A percentile compares a stretch with the other conserved stretches of the same genome.
Evolutionary conservation across 768 basidiomycete species (phyloP).

Genomic region (Naematelia encephala): DNA sequence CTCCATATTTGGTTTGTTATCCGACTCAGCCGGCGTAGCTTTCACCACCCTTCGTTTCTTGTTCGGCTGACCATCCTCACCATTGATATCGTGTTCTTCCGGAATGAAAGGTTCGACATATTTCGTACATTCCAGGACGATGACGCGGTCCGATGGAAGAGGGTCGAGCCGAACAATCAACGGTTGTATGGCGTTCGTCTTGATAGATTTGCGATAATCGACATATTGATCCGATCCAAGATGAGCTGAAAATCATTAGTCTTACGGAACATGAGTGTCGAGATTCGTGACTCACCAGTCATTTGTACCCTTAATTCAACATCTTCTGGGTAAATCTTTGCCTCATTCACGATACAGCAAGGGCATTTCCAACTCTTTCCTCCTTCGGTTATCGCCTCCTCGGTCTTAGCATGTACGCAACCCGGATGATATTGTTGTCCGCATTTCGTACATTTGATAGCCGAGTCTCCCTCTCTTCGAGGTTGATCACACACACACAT

Average conservation of each 20-base stretch:
- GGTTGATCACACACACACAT: constrained; percentile 28
- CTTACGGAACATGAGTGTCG: neutral
- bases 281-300: constrained; percentile 21
- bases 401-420: constrained; percentile 27
- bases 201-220: constrained; percentile 34
- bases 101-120: constrained; percentile 30
- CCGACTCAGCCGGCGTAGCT: too few species aligned
- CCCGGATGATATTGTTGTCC: constrained; percentile 39
- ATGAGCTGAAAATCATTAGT: constrained; percentile 18
- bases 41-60: neutral
- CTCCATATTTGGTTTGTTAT: too few species aligned
- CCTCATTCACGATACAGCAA: constrained; percentile 42
- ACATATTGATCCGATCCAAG: constrained; percentile 28
- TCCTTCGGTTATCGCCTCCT: constrained; percentile 12
- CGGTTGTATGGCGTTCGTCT: constrained; percentile 14
- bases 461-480: constrained; percentile 16
- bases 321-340: constrained; percentile 22
- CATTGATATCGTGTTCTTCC: constrained; percentile 9
- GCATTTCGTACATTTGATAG: constrained; percentile 32
- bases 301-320: constrained; percentile 30
- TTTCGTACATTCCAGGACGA: constrained; percentile 22
- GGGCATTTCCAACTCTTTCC: constrained; percentile 41
- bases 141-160: constrained; percentile 8
- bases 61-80: neutral
- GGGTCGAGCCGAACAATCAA: constrained; percentile 12